These are phyloP conservation scores for Fusarium anthophilum DNA, from an alignment of 2,329 filamentous ascomycete genomes.

Conservation along the genomic window DNA sequence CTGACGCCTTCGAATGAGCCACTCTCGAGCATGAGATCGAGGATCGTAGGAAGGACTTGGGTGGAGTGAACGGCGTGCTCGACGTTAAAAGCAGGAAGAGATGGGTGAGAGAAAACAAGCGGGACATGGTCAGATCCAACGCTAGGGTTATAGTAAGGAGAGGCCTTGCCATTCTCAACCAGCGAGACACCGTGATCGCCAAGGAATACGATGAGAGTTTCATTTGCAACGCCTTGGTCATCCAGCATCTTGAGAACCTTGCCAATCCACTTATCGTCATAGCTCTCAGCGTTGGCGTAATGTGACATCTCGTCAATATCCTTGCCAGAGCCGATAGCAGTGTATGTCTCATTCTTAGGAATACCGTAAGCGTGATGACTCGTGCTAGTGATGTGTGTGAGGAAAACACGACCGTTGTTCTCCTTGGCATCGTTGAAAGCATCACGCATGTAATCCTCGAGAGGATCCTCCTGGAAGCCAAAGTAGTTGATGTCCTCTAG, in stretches of 20 bases:
- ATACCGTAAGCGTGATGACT: conserved; percentile 47
- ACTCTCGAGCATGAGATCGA: conserved; percentile 46
- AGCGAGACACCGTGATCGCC: conserved; percentile 49
- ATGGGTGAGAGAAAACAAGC: conserved; percentile 45
- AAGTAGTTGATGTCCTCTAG: conserved; percentile 50
- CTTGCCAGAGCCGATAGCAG: conserved; percentile 29
- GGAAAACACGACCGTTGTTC: conserved; percentile 46
- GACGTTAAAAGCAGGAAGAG: conserved; percentile 42
- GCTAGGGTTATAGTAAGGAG: conserved; percentile 47
- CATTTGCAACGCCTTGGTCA: conserved; percentile 46
- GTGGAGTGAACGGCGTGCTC: conserved; percentile 44
- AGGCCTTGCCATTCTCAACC: conserved; percentile 43
- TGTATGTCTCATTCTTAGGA: conserved; percentile 40
- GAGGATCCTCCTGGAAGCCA: conserved; percentile 44
- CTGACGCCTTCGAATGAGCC: conserved; percentile 39
- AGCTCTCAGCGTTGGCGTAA: conserved; percentile 46
- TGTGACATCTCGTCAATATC: conserved; percentile 43
- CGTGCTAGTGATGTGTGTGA: conserved; percentile 49
- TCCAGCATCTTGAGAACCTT: conserved; percentile 45
- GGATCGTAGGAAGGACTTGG: conserved; percentile 46
- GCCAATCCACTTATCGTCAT: conserved; percentile 46
- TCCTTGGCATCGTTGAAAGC: conserved; percentile 43
- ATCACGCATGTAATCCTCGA: conserved; percentile 48
- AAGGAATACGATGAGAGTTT: conserved; percentile 46
- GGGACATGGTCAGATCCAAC: conserved; percentile 45